Evolutionary conservation across 352 stramenopile genomes (phyloP), one percentile per base, ranked within the genome.

Genomic region (Globisporangium irregulare): DNA sequence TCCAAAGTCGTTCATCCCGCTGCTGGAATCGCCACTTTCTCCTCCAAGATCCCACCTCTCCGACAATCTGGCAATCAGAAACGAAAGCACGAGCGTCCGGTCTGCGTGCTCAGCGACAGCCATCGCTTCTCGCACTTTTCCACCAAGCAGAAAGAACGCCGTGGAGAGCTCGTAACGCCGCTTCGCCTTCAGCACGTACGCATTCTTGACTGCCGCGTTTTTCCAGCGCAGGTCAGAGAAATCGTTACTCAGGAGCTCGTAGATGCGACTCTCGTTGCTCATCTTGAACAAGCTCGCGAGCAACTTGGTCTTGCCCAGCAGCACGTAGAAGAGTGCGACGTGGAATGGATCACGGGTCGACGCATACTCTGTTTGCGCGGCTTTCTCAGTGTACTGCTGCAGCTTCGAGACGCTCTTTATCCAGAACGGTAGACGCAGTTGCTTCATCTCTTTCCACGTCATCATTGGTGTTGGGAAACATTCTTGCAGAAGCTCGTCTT

Each of bases 201-300:
- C 90, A 56, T 97, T 97, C 71, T 97, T 97, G n/a, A 96, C 86
- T 15, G 90, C 89, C 10, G 87, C 89, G 55, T 89, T 94, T 58
- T 90, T 89, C 90, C 90, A 97, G 41, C 87, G 82, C 32, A 78
- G 60, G 22, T 97, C 87, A 0, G 73, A 71, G 70, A 97, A 97
- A 63, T 97, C 80, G 63, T 96, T 96, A 15, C 68, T 74, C 10
- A 97, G 34, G 3, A 97, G 72, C 27, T 96, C 89, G 9, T 70
- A 76, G 46, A 96, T 95, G 25, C 90, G 88, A 4, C 74, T 71
- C 63, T 97, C 90, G 34, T 90, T 87, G 20, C 69, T 77, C 73
- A 97, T 86, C 64, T 93, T 93, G 55, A 97, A 97, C 20, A 97
- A 63, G 58, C 77, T 93, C 8, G 81, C 83, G 18, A 97, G 74